Base-by-base conservation (phyloP, 108 stramenopile species). In the Cyclostephanos tholiformis region DNA sequence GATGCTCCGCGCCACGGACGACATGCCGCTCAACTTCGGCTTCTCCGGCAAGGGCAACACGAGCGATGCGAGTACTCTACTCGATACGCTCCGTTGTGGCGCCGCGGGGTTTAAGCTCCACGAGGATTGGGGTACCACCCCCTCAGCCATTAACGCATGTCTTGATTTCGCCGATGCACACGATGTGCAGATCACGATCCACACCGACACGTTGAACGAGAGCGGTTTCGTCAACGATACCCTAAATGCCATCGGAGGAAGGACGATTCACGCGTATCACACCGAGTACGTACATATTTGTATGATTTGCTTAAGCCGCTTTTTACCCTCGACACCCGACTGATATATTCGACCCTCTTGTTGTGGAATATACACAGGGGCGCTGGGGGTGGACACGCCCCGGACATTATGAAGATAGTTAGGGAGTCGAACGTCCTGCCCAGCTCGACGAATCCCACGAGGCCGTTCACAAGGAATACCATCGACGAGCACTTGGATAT, bases 41-140 rank as follows among this genome's bases (percentile, higher is more conserved):
- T 98, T 99, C 66, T 88, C 91, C 32, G 98, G 97, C 43, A 99
- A 99, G 84, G 98, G 98, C 7, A 99, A 99, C 68, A 91, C 95
- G 25, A 84, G 88, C 53, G 89, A 97, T 71, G 64, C 88, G 12
- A 41, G 51, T 13, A 72, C 74, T 20, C 74, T 96, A 48, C 50
- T 83, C 38, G 91, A 88, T 60, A 84, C 85, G 17, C 69, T 93
- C 19, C 46, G 80, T 25, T 76, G 95, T n/a, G 97, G 98, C 36
- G 97, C 97, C 16, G 85, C 91, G 38, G 98, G 98, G 14, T 88
- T 98, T 77, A 99, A 99, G 85, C 82, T 99, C 22, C 98, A 99
- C 80, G 98, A 99, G 75, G 98, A 99, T 86, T 99, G 98, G 98
- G 98, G 98, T 50, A 99, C 98, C 22, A 99, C 98, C 46, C 98